A percentile compares a stretch with the other conserved stretches of the same genome.
Evolutionary conservation across 1,284 basidiomycete species (phyloP).

Genomic region (Apiotrichum sp.): DNA sequence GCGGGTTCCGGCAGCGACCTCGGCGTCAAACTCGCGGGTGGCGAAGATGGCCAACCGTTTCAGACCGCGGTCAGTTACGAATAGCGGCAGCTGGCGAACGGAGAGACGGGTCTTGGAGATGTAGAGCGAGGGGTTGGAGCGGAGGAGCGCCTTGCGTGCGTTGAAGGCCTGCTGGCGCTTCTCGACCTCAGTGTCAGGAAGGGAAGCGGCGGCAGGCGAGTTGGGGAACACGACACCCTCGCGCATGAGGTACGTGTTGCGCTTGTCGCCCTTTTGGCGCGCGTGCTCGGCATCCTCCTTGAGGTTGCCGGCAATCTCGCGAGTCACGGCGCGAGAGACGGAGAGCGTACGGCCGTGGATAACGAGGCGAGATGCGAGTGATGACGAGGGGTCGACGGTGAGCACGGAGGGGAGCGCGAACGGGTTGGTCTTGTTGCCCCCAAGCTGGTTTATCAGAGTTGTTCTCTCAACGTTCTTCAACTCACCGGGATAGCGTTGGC

Average conservation of each 20-base stretch:
- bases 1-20: constrained; percentile 64
- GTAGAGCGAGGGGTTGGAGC: constrained; percentile 86
- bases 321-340: constrained; percentile 81
- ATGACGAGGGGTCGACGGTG: constrained; percentile 89
- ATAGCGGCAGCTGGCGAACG: constrained; percentile 84
- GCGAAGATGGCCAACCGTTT: constrained; percentile 83
- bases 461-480: constrained; percentile 17
- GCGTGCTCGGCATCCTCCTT: constrained; percentile 78
- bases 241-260: constrained; percentile 89
- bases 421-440: constrained; percentile 62
- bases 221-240: constrained; percentile 93
- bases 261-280: constrained; percentile 86
- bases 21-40: constrained; percentile 68
- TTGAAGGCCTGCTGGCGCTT: constrained; percentile 76
- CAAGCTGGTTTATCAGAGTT: constrained; percentile 25
- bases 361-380: constrained; percentile 73
- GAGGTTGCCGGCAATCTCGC: constrained; percentile 77
- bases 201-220: constrained; percentile 63
- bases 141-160: constrained; percentile 68
- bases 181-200: constrained; percentile 70
- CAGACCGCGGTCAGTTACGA: constrained; percentile 79
- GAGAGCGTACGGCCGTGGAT: constrained; percentile 90
- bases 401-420: constrained; percentile 79
- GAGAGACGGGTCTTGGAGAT: constrained; percentile 90
- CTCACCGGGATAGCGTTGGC: constrained; percentile 41